Base-by-base conservation (phyloP, 345 rosid genomes). In the Corchorus olitorius region DNA sequence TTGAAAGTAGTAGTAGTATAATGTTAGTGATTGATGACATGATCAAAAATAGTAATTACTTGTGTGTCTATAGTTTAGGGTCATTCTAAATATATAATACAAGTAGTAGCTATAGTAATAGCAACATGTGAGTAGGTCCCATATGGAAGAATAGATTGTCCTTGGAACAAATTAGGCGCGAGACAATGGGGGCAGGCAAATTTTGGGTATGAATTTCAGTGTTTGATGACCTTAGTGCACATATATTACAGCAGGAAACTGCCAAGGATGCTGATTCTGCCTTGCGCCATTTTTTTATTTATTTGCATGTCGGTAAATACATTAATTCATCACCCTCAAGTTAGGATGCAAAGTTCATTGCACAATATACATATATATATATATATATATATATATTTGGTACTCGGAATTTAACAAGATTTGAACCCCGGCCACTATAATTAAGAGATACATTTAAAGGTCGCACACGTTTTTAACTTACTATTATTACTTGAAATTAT, bases 101-200 rank as follows among this genome's bases (percentile, higher is more conserved):
- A 39, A 0, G 5, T 5, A 9, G 52, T n/a, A 27, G 27, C 27
- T 27, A 27, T 27, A 27, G 27, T 27, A 27, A 27, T 27, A 27
- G 27, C 7, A 35, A 34, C 78, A 68, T 68, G 77, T 82, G 73
- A 52, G 80, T 70, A 5, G 71, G 76, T 11, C 75, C 74, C 33
- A 12, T 27, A 0, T 6, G 19, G 15, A 50, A n/a, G 65, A 75
- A n/a, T 65, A 70, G 34, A 50, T 69, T 65, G 78, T 73, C 59
- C 15, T 78, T 43, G 43, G 48, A 59, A 60, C 53, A 35, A 69
- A 62, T 41, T 19, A 35, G 72, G 49, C 41, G 77, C 39, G 75
- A 73, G 79, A 75, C 78, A 73, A 27, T 16, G 11, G 39, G 61
- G 27, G 68, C 61, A 33, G 73, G 50, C 71, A 63, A 16, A 34